These are phyloP conservation scores for Letharia columbiana DNA, from an alignment of 495 filamentous ascomycete genomes.

Conservation along the genomic window DNA sequence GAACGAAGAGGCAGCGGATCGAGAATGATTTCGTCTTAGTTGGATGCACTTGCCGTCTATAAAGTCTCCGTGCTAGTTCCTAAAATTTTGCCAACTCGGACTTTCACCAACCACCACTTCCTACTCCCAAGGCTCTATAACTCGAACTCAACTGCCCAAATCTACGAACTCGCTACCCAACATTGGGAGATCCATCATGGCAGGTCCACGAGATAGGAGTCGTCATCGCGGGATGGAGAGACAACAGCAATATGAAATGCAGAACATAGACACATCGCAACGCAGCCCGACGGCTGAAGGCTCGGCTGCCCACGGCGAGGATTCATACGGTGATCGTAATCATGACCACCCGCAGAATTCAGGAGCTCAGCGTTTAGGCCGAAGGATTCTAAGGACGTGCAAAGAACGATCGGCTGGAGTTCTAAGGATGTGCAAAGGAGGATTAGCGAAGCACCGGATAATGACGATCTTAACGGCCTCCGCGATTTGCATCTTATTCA, in stretches of 20 bases:
- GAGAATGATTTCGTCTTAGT: background rate
- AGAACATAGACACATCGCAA: background rate
- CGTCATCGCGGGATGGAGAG: background rate
- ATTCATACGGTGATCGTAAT: background rate
- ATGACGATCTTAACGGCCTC: background rate
- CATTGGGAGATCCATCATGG: background rate
- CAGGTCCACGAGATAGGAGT: background rate
- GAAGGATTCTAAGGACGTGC: background rate
- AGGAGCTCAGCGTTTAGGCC: background rate
- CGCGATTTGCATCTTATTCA: background rate
- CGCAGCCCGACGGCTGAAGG: background rate
- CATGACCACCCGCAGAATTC: background rate
- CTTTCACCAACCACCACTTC: background rate
- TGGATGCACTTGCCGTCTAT: background rate
- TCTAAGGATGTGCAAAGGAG: background rate
- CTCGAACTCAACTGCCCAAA: background rate
- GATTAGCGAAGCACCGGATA: background rate
- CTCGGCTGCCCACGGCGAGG: background rate
- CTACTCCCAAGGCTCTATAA: background rate
- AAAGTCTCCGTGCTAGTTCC: background rate
- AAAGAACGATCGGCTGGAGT: background rate
- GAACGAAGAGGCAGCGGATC: background rate
- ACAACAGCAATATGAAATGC: background rate
- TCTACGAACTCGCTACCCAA: background rate
- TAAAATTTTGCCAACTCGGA: background rate